Evolutionary conservation across 192 early-diverging fungal genomes (phyloP), one percentile per base, ranked within the genome.

Genomic region (Kickxella alabastrina): DNA sequence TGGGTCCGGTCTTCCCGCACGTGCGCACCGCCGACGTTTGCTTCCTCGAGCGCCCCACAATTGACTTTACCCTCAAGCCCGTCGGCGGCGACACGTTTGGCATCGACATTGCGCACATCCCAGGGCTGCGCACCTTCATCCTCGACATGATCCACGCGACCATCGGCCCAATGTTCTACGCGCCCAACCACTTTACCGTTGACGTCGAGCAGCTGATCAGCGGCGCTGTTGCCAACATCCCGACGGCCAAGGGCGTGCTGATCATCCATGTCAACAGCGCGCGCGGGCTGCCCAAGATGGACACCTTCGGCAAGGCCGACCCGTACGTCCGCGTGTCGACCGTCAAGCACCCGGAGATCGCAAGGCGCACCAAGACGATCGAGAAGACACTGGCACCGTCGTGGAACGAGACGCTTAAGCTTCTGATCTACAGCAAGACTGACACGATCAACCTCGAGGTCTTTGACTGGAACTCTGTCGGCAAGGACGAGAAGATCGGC

Each of bases 31-130:
- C 94, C 9, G 87, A 92, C 37, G 82, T 90, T 45, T 82, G 84
- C 54, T 92, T 98, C 71, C 62, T 92, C 44, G 85, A 91, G 53
- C 71, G 80, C n/a, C 95, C 95, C 28, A 70, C 75, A 14, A 80
- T 98, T 35, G 90, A 93, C 74, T 98, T 93, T 78, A 79, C 79
- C 28, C 81, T 98, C 27, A 85, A 92, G 57, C 95, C 95, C 3
- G 80, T 98, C 25, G 89, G 89, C 44, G 88, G 87, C 58, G 87
- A 90, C 24, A 84, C 82, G 10, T 80, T 89, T 62, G 89, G 89
- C 47, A 82, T 89, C 48, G 93, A 96, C 66, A 84, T 96, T 59
- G 87, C 85, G 68, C 84, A 91, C 68, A 83, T 91, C 35, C 92
- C 92, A 10, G 92, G 89, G 2, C 69, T 95, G 64, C 79, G 82